Evolutionary conservation across 176 grass and related monocot species (phyloP).

Genomic region (Oryza rufipogon): DNA sequence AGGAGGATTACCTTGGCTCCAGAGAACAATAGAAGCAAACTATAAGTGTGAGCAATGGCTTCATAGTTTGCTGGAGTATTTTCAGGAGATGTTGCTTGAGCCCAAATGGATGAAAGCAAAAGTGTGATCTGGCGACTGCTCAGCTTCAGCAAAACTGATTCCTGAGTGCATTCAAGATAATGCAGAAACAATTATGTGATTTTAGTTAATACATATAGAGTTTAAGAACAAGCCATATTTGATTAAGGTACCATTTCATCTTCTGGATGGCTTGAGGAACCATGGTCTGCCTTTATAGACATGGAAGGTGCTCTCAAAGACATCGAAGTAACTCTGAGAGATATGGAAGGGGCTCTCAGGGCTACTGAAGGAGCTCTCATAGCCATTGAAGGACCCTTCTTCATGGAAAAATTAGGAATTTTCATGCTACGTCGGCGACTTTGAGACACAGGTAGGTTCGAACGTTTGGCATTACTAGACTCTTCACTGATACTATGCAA

Average conservation of each 20-base stretch:
- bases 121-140: slow-evolving; percentile 89
- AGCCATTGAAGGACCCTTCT: slow-evolving; percentile 60
- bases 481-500: slow-evolving; percentile 49
- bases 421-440: slow-evolving; percentile 65
- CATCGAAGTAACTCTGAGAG: slow-evolving; percentile 51
- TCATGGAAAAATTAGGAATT: slow-evolving; percentile 66
- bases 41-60: slow-evolving; percentile 98
- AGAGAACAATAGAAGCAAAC: slow-evolving; percentile 86
- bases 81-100: slow-evolving; percentile 76
- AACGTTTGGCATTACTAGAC: slow-evolving; percentile 50
- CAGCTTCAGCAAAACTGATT: slow-evolving; percentile 72
- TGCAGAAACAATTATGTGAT: slow-evolving; percentile 36
- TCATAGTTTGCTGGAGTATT: slow-evolving; percentile 93
- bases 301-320: slow-evolving; percentile 54
- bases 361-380: slow-evolving; percentile 57
- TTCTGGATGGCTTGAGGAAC: slow-evolving; percentile 47
- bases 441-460: slow-evolving; percentile 69
- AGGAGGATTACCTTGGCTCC: slow-evolving; percentile 75
- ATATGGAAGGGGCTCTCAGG: slow-evolving; percentile 51
- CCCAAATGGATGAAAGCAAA: slow-evolving; percentile 94
- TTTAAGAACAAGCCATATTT: slow-evolving; percentile 29
- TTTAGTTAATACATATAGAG: slow-evolving; percentile 33
- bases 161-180: slow-evolving; percentile 65
- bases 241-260: slow-evolving; percentile 64
- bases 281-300: slow-evolving; percentile 57